Evolutionary conservation across 2,329 filamentous ascomycete species (phyloP).

Genomic region (Acrodontium crateriforme): DNA sequence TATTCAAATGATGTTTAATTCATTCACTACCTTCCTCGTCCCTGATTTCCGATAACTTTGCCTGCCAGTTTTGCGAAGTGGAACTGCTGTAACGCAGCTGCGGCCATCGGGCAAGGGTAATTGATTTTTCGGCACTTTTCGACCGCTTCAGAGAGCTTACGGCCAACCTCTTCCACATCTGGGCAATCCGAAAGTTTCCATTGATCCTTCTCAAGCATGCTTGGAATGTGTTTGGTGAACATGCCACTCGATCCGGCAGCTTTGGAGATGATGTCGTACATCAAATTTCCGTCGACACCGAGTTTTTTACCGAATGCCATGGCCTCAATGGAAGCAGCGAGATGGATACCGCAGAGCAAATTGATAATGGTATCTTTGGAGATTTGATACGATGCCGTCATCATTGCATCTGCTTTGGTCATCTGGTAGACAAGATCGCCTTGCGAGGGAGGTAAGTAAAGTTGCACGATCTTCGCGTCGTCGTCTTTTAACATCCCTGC

Average conservation of each 20-base stretch:
- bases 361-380: conserved; percentile 25
- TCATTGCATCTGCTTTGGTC: conserved; percentile 23
- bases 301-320: conserved; percentile 34
- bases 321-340: conserved; percentile 36
- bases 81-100: conserved; percentile 22
- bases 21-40: conserved; percentile 1
- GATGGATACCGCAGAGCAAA: conserved; percentile 33
- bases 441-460: conserved; percentile 30
- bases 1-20: not conserved
- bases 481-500: conserved; percentile 43
- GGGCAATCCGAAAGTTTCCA: conserved; percentile 23
- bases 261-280: conserved; percentile 33
- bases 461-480: conserved; percentile 42
- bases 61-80: conserved; percentile 15
- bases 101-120: conserved; percentile 23
- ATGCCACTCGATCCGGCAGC: conserved; percentile 34
- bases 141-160: conserved; percentile 27
- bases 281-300: conserved; percentile 30
- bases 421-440: conserved; percentile 21
- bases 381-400: conserved; percentile 21
- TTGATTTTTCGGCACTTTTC: conserved; percentile 23
- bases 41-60: conserved; percentile 7
- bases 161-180: conserved; percentile 24
- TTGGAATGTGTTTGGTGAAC: conserved; percentile 26
- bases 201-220: conserved; percentile 21